Evolutionary conservation across 176 grass and related monocot species (phyloP).

Genomic region (Zea mays): DNA sequence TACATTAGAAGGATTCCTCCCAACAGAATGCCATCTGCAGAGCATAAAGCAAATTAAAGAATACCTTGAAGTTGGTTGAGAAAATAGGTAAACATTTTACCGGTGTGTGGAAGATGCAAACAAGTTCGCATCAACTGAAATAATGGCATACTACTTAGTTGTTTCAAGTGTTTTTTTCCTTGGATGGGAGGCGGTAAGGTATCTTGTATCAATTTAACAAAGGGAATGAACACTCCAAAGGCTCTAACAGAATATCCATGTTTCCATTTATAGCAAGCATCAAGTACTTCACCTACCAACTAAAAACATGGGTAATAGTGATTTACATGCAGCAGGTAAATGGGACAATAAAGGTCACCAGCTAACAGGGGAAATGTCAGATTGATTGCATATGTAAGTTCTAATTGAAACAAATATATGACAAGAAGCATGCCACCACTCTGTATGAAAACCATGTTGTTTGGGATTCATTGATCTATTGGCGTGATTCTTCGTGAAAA

Average conservation of each 20-base stretch:
- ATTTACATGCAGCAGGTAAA: slow-evolving; percentile 14
- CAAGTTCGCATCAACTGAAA: not conserved
- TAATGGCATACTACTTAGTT: slow-evolving; percentile 1
- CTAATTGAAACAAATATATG: slow-evolving; percentile 12
- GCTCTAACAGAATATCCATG: not conserved
- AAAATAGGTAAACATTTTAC: not conserved
- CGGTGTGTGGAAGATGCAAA: not conserved
- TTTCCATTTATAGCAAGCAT: slow-evolving; percentile 5
- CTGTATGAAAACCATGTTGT: not conserved
- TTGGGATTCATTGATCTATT: slow-evolving; percentile 4
- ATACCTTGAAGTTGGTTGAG: slow-evolving; percentile 13
- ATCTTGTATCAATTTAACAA: slow-evolving; percentile 8
- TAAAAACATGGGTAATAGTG: not conserved
- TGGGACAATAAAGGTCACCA: not conserved
- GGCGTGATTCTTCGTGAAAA: not conserved
- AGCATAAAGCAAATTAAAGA: slow-evolving; percentile 31
- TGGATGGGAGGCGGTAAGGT: not conserved
- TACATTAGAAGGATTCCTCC: slow-evolving; percentile 95
- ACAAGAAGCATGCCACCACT: slow-evolving; percentile 23
- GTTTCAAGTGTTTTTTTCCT: not conserved
- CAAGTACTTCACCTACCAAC: not conserved
- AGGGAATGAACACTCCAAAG: slow-evolving; percentile 17
- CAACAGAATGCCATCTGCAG: slow-evolving; percentile 96
- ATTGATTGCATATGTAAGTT: slow-evolving; percentile 9
- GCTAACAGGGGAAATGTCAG: not conserved